These are phyloP conservation scores for Cystoisospora suis DNA, from an alignment of 169 alveolate genomes.

Conservation along the genomic window DNA sequence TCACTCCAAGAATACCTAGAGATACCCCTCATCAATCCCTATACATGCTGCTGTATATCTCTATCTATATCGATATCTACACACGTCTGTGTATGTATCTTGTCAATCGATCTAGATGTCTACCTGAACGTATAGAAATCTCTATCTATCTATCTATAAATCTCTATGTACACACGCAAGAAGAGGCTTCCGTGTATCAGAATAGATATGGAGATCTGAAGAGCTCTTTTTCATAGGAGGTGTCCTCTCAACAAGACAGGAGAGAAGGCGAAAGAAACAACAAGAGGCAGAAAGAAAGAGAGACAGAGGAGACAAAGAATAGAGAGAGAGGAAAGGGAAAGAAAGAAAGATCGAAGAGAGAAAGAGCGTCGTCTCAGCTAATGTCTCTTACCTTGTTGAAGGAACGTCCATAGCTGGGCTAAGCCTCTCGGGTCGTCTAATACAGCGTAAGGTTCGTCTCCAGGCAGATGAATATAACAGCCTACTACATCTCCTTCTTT, in stretches of 20 bases:
- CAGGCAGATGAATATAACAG: constrained; percentile 15
- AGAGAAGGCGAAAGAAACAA: background rate
- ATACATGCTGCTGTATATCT: background rate
- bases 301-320: background rate
- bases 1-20: too few relatives aligned
- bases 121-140: too few relatives aligned
- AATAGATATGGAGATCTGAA: too few relatives aligned
- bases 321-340: background rate
- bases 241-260: too few relatives aligned
- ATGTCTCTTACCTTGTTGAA: constrained; percentile 73
- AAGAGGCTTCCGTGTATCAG: background rate
- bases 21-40: background rate
- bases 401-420: constrained; percentile 77
- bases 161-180: background rate
- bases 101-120: too few relatives aligned
- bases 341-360: background rate
- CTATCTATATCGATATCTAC: too few relatives aligned
- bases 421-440: constrained; percentile 78
- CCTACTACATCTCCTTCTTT: constrained; percentile 66
- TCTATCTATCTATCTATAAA: too few relatives aligned
- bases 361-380: too few relatives aligned
- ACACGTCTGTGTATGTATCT: too few relatives aligned
- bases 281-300: background rate
- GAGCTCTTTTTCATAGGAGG: too few relatives aligned
- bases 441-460: constrained; percentile 62